These are phyloP conservation scores for Rhodocollybia butyracea DNA, from an alignment of 768 basidiomycete genomes.

Conservation along the genomic window DNA sequence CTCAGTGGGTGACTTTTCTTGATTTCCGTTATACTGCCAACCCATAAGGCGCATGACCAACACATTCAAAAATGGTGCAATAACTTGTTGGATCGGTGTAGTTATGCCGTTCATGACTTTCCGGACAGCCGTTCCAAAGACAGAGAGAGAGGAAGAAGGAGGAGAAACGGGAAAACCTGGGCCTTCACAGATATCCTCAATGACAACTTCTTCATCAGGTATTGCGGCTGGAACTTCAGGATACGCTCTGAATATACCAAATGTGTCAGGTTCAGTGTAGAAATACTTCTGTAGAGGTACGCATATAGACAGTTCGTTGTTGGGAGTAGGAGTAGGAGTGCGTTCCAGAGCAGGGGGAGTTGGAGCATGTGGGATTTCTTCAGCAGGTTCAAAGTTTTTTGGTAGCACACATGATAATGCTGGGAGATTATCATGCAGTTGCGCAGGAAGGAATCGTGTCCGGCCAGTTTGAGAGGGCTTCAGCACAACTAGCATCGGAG, in stretches of 20 bases:
- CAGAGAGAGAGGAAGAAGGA: background rate
- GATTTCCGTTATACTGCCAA: constrained; percentile 19
- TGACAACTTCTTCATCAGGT: background rate
- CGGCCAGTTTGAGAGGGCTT: background rate
- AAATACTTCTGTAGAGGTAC: background rate
- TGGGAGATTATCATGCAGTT: background rate
- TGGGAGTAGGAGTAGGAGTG: background rate
- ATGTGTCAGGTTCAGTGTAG: background rate
- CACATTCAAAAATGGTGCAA: constrained; percentile 21
- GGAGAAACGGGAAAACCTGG: background rate
- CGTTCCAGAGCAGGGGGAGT: background rate
- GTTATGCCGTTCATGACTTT: background rate
- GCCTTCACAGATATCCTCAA: background rate
- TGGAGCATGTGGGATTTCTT: background rate
- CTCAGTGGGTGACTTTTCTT: constrained; percentile 19
- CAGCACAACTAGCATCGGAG: background rate
- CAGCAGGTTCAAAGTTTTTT: background rate
- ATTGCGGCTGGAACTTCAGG: background rate
- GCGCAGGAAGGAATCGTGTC: background rate
- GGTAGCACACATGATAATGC: background rate
- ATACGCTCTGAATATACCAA: background rate
- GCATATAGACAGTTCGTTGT: background rate
- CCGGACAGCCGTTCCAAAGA: background rate
- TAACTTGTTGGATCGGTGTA: background rate
- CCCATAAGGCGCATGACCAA: constrained; percentile 17